Conservation (phyloP, 2,329 filamentous ascomycete species). For the Fusarium penzigii region DNA sequence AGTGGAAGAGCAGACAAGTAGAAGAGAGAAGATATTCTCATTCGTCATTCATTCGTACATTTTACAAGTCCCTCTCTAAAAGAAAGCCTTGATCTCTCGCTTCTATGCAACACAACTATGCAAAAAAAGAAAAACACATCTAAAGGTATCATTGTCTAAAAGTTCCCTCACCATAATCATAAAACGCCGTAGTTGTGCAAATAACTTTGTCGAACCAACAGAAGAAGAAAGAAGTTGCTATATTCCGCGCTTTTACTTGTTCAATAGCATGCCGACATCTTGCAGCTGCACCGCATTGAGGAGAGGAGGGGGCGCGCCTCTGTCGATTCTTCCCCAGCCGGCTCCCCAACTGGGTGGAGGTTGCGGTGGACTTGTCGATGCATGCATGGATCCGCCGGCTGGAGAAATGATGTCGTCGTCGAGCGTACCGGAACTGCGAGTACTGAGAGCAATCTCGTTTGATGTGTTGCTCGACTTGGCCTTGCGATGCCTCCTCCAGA, state of each 20-base stretch:
- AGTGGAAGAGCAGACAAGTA: neutral
- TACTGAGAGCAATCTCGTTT: slow-evolving; percentile 36
- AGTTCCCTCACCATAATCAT: slow-evolving; percentile 17
- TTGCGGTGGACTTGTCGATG: slow-evolving; percentile 12
- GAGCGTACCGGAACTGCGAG: slow-evolving; percentile 29
- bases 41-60: slow-evolving; percentile 25
- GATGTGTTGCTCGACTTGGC: slow-evolving; percentile 30
- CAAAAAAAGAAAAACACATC: slow-evolving; percentile 30
- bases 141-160: slow-evolving; percentile 33
- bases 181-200: slow-evolving; percentile 24
- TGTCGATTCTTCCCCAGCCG: slow-evolving; percentile 33
- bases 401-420: slow-evolving; percentile 28
- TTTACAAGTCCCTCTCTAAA: slow-evolving; percentile 6
- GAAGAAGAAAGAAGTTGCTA: neutral
- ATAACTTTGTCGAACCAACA: slow-evolving; percentile 12
- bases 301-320: slow-evolving; percentile 30
- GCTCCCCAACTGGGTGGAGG: slow-evolving; percentile 33
- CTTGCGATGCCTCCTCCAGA: slow-evolving; percentile 33
- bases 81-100: slow-evolving; percentile 11
- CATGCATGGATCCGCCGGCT: slow-evolving; percentile 13
- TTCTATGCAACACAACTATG: slow-evolving; percentile 17
- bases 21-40: slow-evolving; percentile 12
- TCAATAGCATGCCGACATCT: slow-evolving; percentile 36
- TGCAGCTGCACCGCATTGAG: slow-evolving; percentile 33
- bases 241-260: slow-evolving; percentile 11